Percentiles rank a stretch among this genome's conserved stretches.
These are phyloP conservation scores for Syzygium aqueum DNA, from an alignment of 345 rosid species.

Conservation along the genomic window DNA sequence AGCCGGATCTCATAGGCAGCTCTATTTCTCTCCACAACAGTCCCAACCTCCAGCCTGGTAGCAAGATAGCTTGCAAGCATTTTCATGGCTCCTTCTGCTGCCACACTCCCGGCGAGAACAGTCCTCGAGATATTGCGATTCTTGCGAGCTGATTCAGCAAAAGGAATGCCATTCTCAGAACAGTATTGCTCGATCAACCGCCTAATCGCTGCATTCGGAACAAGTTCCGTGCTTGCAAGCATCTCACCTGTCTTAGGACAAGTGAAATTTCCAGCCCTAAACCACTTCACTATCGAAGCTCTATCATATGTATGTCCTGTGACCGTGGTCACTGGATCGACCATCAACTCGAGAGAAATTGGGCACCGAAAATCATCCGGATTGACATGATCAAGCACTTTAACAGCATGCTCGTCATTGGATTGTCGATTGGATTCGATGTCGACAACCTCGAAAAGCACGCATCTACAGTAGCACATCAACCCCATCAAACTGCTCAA, in stretches of 20 bases:
- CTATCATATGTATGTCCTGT: slow-evolving; percentile 78
- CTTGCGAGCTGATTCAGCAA: slow-evolving; percentile 16
- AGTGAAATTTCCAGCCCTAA: slow-evolving; percentile 45
- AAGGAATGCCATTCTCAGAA: slow-evolving; percentile 27
- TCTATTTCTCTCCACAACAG: slow-evolving; percentile 24
- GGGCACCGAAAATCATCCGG: slow-evolving; percentile 68
- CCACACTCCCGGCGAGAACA: slow-evolving; percentile 34
- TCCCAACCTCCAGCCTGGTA: slow-evolving; percentile 28
- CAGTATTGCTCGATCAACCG: slow-evolving; percentile 39
- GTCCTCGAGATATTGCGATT: slow-evolving; percentile 25
- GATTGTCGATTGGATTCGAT: slow-evolving; percentile 4
- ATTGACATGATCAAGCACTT: slow-evolving; percentile 20
- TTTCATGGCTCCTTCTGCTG: slow-evolving; percentile 45
- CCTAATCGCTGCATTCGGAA: slow-evolving; percentile 39
- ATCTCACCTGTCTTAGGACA: slow-evolving; percentile 69
- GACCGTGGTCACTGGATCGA: slow-evolving; percentile 50
- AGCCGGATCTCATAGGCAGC: slow-evolving; percentile 60
- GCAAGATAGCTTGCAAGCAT: slow-evolving; percentile 40
- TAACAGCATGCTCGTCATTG: neutral
- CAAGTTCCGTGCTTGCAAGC: slow-evolving; percentile 22
- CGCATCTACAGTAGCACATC: slow-evolving; percentile 51
- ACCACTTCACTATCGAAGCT: slow-evolving; percentile 55
- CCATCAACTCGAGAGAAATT: slow-evolving; percentile 64
- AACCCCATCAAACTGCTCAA: slow-evolving; percentile 50
- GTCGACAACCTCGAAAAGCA: slow-evolving; percentile 33